phyloP scores from a whole-genome alignment of 2,329 filamentous ascomycete species.

The Apiospora pterosperma region DNA sequence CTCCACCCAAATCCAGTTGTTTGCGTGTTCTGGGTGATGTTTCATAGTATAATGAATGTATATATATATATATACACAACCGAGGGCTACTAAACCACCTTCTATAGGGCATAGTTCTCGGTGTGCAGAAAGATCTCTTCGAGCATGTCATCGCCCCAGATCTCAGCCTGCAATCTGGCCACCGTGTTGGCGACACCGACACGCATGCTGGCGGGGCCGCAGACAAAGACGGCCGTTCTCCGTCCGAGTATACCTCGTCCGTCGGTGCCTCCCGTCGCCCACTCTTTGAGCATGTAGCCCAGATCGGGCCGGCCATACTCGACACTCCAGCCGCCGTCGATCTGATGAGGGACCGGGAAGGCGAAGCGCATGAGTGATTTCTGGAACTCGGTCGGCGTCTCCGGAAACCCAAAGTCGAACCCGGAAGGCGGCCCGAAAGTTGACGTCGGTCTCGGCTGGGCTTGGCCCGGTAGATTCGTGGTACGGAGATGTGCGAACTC shows the following conservation, averaged over 20 bases:
- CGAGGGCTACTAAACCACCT: not conserved
- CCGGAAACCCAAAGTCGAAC: conserved; percentile 80
- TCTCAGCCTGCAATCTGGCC: conserved; percentile 75
- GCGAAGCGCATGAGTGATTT: conserved; percentile 89
- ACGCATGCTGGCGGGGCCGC: conserved; percentile 82
- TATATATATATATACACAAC: not conserved
- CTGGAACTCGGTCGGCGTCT: conserved; percentile 82
- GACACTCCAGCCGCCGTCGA: conserved; percentile 80
- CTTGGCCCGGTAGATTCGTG: conserved; percentile 31
- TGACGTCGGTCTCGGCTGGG: conserved; percentile 44
- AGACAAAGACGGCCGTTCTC: conserved; percentile 87
- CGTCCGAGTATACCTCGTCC: conserved; percentile 70
- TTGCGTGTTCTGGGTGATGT: not conserved
- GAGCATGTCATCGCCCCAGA: conserved; percentile 72
- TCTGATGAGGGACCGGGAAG: conserved; percentile 67
- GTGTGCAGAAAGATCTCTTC: conserved; percentile 94
- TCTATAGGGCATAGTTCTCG: conserved; percentile 84
- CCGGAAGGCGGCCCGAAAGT: conserved; percentile 58
- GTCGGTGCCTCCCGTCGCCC: conserved; percentile 68
- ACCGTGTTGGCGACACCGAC: conserved; percentile 85
- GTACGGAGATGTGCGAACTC: conserved; percentile 58
- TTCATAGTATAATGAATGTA: not conserved
- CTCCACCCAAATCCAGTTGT: not conserved
- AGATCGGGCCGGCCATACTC: conserved; percentile 91
- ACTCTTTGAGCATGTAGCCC: conserved; percentile 79